A percentile compares a stretch with the other conserved stretches of the same genome.
Conservation (phyloP, 2,329 filamentous ascomycete genomes). For the Fusarium robinianum region DNA sequence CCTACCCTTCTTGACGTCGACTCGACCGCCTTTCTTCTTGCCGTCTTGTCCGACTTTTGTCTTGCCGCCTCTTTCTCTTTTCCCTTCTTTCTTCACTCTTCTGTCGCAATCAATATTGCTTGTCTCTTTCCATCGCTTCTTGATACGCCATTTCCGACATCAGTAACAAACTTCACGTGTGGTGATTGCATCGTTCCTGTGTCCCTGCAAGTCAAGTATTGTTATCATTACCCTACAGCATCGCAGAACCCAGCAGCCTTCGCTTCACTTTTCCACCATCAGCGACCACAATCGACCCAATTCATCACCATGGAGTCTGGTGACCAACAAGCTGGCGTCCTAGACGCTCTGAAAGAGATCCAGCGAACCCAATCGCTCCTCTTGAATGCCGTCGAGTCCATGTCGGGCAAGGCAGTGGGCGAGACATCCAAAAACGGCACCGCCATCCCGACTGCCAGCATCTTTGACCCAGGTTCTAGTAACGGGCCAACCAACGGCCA, state of each 20-base stretch:
- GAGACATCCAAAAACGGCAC: slow-evolving; percentile 8
- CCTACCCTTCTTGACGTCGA: slow-evolving; percentile 29
- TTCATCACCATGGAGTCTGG: slow-evolving; percentile 31
- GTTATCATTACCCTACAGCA: neutral
- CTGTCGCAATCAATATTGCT: neutral
- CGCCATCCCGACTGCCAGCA: slow-evolving; percentile 11
- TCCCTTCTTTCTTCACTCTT: slow-evolving; percentile 6
- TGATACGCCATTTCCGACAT: neutral
- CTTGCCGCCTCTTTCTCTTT: slow-evolving; percentile 1
- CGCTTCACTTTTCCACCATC: slow-evolving; percentile 5
- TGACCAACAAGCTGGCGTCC: slow-evolving; percentile 30
- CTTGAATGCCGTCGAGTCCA: slow-evolving; percentile 46
- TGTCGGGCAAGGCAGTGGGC: slow-evolving; percentile 40
- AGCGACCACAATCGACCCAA: neutral
- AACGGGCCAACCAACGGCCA: slow-evolving; percentile 12
- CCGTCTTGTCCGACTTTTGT: slow-evolving; percentile 2
- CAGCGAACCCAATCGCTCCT: slow-evolving; percentile 49
- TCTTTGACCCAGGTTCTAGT: slow-evolving; percentile 15
- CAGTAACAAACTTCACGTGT: neutral
- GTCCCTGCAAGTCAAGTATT: no score
- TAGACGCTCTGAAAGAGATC: slow-evolving; percentile 46
- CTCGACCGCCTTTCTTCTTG: slow-evolving; percentile 22
- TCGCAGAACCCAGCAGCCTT: neutral
- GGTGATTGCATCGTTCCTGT: slow-evolving; percentile 1
- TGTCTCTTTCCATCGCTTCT: slow-evolving; percentile 2